Percentiles rank a stretch among this genome's conserved stretches.
phyloP scores from a whole-genome alignment of 2,329 filamentous ascomycete species.

The Pseudocercospora vitis region DNA sequence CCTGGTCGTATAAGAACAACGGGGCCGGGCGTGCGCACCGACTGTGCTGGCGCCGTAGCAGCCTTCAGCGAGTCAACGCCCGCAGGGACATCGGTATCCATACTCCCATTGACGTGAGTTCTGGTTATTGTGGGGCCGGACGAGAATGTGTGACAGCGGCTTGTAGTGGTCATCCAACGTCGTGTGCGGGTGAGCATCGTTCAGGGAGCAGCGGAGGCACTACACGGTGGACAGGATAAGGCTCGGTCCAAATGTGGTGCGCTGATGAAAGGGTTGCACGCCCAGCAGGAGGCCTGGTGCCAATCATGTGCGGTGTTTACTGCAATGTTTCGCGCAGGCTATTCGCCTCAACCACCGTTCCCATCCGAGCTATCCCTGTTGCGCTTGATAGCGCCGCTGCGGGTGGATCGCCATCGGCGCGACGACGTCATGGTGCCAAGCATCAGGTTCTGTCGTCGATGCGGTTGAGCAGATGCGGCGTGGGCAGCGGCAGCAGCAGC shows the following conservation, averaged over 20 bases:
- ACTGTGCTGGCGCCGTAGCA: conserved; percentile 3
- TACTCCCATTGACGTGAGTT: conserved; percentile 3
- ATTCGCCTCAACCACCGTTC: conserved; percentile 15
- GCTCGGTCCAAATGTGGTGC: conserved; percentile 17
- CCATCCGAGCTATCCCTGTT: conserved; percentile 11
- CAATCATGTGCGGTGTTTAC: conserved; percentile 8
- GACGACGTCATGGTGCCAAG: not conserved
- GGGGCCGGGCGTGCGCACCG: conserved; percentile 13
- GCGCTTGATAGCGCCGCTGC: not conserved
- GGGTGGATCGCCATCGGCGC: not conserved
- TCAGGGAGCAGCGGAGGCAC: conserved; percentile 17
- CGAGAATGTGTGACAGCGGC: conserved; percentile 11
- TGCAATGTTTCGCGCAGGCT: conserved; percentile 5
- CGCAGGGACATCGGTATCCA: not conserved
- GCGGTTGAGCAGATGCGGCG: not conserved
- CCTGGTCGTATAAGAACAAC: conserved; percentile 10
- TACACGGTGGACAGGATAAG: too few relatives aligned
- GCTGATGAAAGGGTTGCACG: conserved; percentile 3
- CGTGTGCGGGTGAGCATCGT: conserved; percentile 8
- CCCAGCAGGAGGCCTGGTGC: conserved; percentile 13
- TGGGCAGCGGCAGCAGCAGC: not conserved
- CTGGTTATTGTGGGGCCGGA: conserved; percentile 13
- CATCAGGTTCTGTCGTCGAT: not conserved
- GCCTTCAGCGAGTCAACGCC: conserved; percentile 6
- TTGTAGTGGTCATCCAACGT: conserved; percentile 7